phyloP scores from a whole-genome alignment of 2,329 filamentous ascomycete species.

The Arthrobotrys iridis region DNA sequence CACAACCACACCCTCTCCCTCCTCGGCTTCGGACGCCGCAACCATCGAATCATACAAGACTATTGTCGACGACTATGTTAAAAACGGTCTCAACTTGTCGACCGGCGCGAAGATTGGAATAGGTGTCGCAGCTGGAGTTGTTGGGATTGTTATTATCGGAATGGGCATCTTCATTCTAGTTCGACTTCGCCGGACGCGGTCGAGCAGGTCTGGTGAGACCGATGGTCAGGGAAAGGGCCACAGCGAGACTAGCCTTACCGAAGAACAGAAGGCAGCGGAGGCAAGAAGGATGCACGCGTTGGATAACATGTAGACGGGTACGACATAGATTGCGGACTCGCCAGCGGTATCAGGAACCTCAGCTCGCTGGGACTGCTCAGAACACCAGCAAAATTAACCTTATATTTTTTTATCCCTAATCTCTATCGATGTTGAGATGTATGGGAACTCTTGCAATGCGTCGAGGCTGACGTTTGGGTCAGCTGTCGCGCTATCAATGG shows the following conservation, averaged over 20 bases:
- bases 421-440: too few relatives aligned
- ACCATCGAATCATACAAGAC: slow-evolving; percentile 18
- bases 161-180: slow-evolving; percentile 35
- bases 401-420: too few relatives aligned
- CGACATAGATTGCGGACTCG: too few relatives aligned
- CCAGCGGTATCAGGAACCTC: too few relatives aligned
- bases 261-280: slow-evolving; percentile 26
- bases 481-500: too few relatives aligned
- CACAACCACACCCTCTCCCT: neutral
- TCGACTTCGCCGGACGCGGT: slow-evolving; percentile 18
- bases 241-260: slow-evolving; percentile 11
- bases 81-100: slow-evolving; percentile 30
- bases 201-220: neutral
- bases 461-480: too few relatives aligned
- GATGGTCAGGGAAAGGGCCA: neutral
- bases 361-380: too few relatives aligned
- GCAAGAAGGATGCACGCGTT: slow-evolving; percentile 29
- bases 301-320: slow-evolving; percentile 27
- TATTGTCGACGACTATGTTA: slow-evolving; percentile 27
- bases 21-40: neutral
- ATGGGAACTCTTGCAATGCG: too few relatives aligned
- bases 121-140: slow-evolving; percentile 23
- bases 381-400: too few relatives aligned
- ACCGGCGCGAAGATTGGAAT: slow-evolving; percentile 35
- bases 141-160: slow-evolving; percentile 36